Evolutionary conservation across 2,329 filamentous ascomycete genomes (phyloP), one percentile per base, ranked within the genome.

Genomic region (Epichloe bromicola): DNA sequence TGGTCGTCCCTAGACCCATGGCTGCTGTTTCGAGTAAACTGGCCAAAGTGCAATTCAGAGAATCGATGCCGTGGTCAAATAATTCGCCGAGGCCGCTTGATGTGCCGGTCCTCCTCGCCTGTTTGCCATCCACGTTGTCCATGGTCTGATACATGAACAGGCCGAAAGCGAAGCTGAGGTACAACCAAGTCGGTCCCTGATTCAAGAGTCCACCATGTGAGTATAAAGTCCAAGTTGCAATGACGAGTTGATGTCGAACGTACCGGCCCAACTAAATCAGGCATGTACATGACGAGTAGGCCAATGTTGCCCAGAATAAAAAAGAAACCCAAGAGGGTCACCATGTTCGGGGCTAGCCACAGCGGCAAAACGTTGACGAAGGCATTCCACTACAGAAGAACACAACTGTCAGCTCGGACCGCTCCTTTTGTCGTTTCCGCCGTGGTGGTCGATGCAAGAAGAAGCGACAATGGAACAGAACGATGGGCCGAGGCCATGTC

Each of bases 61-160:
- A 96, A 70, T 98, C 93, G 69, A 98, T 97, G 57, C 93, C 93
- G 71, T 98, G 93, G 70, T 98, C 93, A 70, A 98, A 98, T 14
- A 98, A 81, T 70, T 98, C 93, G 59, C 93, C 93, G 26, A 98
- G 76, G 1, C 88, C 88, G 65, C 89, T 96, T 33, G 91, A 97
- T 4, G 91, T 96, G 49, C 91, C 90, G 4, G 93, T 98, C 61
- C 93, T 79, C 57, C 93, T 80, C 52, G 93, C 93, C 73, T 98
- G 93, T 71, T 98, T 98, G 59, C 93, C 93, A 67, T 98, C 93
- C 57, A 97, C 85, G 67, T 98, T 98, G 74, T 98, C 93, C 85
- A 98, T 90, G 14, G 93, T 98, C 60, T 93, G 94, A 70, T 97
- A 95, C 87, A 95, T 93, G 85, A 95, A 98, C 53, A 98, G 78